Evolutionary conservation across 2,329 filamentous ascomycete genomes (phyloP).

Genomic region (Penicillium digitatum): DNA sequence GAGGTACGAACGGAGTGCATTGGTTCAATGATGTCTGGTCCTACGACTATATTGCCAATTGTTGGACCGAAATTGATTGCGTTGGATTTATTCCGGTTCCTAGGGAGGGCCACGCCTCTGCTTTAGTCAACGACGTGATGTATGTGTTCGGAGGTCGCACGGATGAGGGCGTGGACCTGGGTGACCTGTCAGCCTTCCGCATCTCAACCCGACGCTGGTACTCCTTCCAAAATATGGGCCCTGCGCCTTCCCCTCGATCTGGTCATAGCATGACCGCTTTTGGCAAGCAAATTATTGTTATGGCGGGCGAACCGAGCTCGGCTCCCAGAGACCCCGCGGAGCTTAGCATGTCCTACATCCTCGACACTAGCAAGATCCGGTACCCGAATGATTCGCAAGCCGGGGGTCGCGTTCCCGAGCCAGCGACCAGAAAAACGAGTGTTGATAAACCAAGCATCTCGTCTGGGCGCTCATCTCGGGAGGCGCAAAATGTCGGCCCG

Average conservation of each 20-base stretch:
- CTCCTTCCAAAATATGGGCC: constrained; percentile 99
- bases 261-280: constrained; percentile 97
- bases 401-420: constrained; percentile 40
- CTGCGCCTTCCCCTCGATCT: constrained; percentile 85
- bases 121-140: constrained; percentile 96
- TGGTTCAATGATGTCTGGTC: constrained; percentile 99
- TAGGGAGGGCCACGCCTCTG: constrained; percentile 88
- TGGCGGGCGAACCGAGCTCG: constrained; percentile 92
- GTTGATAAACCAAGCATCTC: constrained; percentile 42
- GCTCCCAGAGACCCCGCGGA: constrained; percentile 76
- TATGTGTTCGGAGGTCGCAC: constrained; percentile 97
- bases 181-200: constrained; percentile 82
- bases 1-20: constrained; percentile 87
- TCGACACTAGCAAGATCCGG: constrained; percentile 93
- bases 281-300: constrained; percentile 84
- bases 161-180: constrained; percentile 86
- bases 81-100: constrained; percentile 95
- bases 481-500: constrained; percentile 38
- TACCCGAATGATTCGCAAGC: constrained; percentile 73
- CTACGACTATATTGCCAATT: constrained; percentile 77
- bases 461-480: constrained; percentile 42
- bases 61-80: constrained; percentile 86
- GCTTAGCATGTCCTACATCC: constrained; percentile 79
- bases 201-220: constrained; percentile 90
- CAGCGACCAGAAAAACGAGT: constrained; percentile 43